Conservation (phyloP, 177 flowering plant genomes). For the Vitis hybrid region DNA sequence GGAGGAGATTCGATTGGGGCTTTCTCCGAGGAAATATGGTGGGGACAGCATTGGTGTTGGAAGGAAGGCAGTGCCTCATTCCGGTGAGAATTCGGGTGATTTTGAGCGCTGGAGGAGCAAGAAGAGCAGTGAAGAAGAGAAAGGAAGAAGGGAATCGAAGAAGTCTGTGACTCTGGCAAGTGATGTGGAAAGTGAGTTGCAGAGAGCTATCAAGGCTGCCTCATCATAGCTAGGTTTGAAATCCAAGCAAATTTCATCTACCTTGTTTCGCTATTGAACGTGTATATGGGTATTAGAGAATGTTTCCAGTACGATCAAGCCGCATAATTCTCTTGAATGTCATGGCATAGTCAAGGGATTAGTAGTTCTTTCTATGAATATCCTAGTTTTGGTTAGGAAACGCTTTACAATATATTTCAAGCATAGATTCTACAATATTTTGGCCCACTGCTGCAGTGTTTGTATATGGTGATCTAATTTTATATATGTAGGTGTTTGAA, state of each 20-base stretch:
- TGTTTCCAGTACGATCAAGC: too few relatives aligned
- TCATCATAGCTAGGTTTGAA: slow-evolving; percentile 19
- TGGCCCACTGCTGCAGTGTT: too few relatives aligned
- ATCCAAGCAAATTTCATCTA: too few relatives aligned
- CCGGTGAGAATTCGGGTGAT: slow-evolving; percentile 23
- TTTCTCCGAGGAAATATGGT: slow-evolving; percentile 7
- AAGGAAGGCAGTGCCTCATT: slow-evolving; percentile 17
- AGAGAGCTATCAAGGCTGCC: slow-evolving; percentile 63
- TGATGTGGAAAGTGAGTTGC: slow-evolving; percentile 54
- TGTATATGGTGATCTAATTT: too few relatives aligned
- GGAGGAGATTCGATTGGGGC: slow-evolving; percentile 43
- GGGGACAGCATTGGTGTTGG: slow-evolving; percentile 17
- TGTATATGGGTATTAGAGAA: too few relatives aligned
- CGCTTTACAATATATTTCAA: too few relatives aligned
- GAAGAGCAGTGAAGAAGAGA: slow-evolving; percentile 37
- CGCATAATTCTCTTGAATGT: too few relatives aligned
- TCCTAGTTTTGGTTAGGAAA: too few relatives aligned
- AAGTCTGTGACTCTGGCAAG: slow-evolving; percentile 19
- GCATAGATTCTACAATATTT: too few relatives aligned
- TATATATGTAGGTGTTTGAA: too few relatives aligned
- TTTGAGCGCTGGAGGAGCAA: slow-evolving; percentile 55
- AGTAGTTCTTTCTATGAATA: too few relatives aligned
- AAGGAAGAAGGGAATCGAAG: slow-evolving; percentile 23
- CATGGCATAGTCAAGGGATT: too few relatives aligned
- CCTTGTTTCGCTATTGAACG: background rate